phyloP scores from a whole-genome alignment of 1,139 yeast genomes.

The Taphrina pruni region DNA sequence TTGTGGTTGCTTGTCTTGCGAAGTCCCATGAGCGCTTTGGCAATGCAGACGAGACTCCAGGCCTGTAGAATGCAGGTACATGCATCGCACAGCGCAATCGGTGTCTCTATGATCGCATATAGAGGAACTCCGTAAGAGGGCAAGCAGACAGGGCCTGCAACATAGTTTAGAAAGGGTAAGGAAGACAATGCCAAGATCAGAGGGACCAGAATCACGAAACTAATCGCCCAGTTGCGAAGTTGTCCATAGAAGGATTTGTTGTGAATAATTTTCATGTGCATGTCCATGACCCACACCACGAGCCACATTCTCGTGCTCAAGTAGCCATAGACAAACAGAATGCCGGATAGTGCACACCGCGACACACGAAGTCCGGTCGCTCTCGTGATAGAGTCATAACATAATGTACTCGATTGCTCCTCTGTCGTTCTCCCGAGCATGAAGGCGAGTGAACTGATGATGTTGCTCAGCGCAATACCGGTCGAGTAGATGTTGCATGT shows the following conservation, averaged over 20 bases:
- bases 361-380: conserved; percentile 29
- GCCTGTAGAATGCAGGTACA: not conserved
- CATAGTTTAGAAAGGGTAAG: conserved; percentile 3
- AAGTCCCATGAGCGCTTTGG: not conserved
- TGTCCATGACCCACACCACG: conserved; percentile 25
- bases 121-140: conserved; percentile 11
- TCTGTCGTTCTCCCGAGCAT: not conserved
- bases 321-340: conserved; percentile 25
- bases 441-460: conserved; percentile 24
- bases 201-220: not conserved
- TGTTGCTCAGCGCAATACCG: conserved; percentile 19
- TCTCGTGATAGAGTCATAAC: conserved; percentile 27
- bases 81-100: not conserved
- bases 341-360: conserved; percentile 29
- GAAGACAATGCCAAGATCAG: conserved; percentile 7
- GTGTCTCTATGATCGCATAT: not conserved
- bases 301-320: conserved; percentile 20
- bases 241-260: not conserved
- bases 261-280: conserved; percentile 3
- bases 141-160: conserved; percentile 5
- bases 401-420: not conserved
- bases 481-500: conserved; percentile 6
- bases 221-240: not conserved
- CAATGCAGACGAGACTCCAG: conserved; percentile 11
- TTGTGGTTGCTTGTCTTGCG: not conserved